Conservation (phyloP, 768 basidiomycete genomes). For the Auriscalpium vulgare region DNA sequence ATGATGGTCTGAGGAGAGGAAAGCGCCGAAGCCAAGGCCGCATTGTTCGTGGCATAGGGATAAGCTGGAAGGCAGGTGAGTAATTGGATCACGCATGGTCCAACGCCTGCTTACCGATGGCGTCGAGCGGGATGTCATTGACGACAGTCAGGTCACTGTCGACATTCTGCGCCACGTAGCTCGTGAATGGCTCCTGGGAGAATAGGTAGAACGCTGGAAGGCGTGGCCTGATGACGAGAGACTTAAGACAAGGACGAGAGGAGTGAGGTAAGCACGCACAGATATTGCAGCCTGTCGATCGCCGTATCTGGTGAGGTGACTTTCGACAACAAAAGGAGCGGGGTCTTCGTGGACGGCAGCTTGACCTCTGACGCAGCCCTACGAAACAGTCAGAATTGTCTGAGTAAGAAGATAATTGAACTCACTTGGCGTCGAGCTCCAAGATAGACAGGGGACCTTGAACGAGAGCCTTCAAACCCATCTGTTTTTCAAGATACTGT, state of each 20-base stretch:
- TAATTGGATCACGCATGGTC: not conserved
- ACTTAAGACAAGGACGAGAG: not conserved
- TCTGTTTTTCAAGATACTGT: not conserved
- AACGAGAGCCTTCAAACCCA: not conserved
- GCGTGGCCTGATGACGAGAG: not conserved
- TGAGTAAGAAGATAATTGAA: not conserved
- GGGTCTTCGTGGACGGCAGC: not conserved
- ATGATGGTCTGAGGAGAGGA: not conserved
- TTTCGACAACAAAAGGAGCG: not conserved
- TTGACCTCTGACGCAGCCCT: not conserved
- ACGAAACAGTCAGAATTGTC: too few relatives aligned
- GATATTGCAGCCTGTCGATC: not conserved
- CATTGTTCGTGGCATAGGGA: not conserved
- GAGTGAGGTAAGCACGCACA: not conserved
- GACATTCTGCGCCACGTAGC: not conserved
- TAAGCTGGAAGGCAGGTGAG: not conserved
- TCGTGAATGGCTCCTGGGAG: not conserved
- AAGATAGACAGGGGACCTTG: not conserved
- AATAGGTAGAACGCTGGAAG: slow-evolving; percentile 2
- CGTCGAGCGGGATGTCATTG: not conserved
- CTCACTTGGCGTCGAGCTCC: not conserved
- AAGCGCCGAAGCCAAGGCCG: not conserved
- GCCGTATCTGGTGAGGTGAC: not conserved
- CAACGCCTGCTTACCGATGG: not conserved
- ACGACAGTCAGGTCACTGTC: not conserved